Conservation (phyloP, 2,329 filamentous ascomycete genomes). For the Trichoderma breve region DNA sequence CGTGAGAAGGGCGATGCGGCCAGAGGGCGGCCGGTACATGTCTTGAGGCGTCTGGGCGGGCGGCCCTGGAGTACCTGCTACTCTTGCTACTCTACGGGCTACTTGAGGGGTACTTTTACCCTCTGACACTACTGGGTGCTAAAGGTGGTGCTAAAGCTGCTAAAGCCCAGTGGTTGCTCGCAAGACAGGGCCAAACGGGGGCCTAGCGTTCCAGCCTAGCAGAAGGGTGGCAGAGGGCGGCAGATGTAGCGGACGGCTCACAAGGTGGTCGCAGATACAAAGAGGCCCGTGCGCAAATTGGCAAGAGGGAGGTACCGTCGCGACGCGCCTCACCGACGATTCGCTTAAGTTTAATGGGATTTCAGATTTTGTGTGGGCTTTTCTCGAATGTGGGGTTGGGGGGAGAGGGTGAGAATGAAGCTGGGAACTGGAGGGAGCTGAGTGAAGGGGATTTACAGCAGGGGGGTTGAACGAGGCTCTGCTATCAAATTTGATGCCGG, state of each 20-base stretch:
- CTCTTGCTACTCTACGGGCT: background rate
- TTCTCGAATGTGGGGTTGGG: background rate
- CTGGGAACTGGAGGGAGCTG: constrained; percentile 8
- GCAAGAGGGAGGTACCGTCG: background rate
- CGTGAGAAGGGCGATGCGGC: background rate
- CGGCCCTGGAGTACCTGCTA: background rate
- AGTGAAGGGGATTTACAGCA: constrained; percentile 4
- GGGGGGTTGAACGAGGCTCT: background rate
- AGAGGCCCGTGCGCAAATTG: background rate
- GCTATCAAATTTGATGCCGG: background rate
- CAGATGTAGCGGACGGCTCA: background rate
- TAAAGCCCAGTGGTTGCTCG: background rate
- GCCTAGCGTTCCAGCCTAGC: background rate
- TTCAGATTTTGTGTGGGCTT: background rate
- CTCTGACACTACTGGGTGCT: background rate
- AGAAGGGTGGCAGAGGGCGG: background rate
- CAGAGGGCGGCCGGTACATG: constrained; percentile 10
- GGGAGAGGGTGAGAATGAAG: background rate
- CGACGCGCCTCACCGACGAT: background rate
- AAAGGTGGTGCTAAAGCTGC: background rate
- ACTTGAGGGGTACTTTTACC: background rate
- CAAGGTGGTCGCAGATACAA: background rate
- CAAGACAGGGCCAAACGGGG: background rate
- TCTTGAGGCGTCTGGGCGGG: background rate
- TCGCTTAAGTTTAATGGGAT: background rate